Evolutionary conservation across 1,139 yeast genomes (phyloP).

Genomic region (Debaryomyces coudertii): DNA sequence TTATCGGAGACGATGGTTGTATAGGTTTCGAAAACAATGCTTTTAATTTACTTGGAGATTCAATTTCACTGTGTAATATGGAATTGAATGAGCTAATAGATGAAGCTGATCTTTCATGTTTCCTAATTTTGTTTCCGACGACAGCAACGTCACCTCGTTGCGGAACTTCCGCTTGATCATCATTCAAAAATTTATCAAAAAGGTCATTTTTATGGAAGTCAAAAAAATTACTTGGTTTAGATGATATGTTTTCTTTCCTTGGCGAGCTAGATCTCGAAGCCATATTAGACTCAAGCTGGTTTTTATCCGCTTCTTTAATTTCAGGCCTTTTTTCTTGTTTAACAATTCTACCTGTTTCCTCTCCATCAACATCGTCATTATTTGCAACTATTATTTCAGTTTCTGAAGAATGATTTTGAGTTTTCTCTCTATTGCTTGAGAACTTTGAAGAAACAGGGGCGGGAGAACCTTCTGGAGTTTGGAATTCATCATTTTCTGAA

Average conservation of each 20-base stretch:
- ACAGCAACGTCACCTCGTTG: slow-evolving; percentile 39
- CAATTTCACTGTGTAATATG: slow-evolving; percentile 14
- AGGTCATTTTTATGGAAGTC: slow-evolving; percentile 20
- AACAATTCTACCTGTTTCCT: background rate
- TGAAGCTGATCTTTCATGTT: slow-evolving; percentile 27
- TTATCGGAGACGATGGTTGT: slow-evolving; percentile 5
- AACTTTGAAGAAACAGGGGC: background rate
- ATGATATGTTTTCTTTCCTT: background rate
- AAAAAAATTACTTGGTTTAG: slow-evolving; percentile 11
- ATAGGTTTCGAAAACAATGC: background rate
- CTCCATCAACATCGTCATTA: background rate
- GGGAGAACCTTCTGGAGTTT: slow-evolving; percentile 5
- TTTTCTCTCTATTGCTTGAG: background rate
- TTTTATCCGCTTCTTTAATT: background rate
- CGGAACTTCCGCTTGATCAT: slow-evolving; percentile 36
- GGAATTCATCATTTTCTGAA: slow-evolving; percentile 6
- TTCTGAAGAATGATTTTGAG: background rate
- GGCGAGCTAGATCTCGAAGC: background rate
- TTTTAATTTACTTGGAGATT: slow-evolving; percentile 2
- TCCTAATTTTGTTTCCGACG: slow-evolving; percentile 24
- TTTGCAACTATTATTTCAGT: background rate
- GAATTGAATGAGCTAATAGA: slow-evolving; percentile 31
- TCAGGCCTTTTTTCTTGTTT: background rate
- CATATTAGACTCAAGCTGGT: background rate
- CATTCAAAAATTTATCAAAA: slow-evolving; percentile 30